Evolutionary conservation across 192 early-diverging fungal genomes (phyloP).

Genomic region (Backusella australiensis): DNA sequence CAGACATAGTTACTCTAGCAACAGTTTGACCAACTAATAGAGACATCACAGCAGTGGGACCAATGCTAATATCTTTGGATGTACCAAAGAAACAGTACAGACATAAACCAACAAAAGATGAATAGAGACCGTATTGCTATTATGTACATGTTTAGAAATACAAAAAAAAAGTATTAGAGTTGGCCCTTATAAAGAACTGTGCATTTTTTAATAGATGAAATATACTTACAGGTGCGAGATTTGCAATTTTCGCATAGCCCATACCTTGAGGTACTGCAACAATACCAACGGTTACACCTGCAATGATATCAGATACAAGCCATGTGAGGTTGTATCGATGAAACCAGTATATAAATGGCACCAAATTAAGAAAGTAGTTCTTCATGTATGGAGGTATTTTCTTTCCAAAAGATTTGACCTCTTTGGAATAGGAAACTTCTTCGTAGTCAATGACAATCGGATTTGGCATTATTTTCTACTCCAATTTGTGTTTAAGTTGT

Average conservation of each 20-base stretch:
- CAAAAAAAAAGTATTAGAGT: background rate
- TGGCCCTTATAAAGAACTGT: background rate
- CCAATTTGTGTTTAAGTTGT: background rate
- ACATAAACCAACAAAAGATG: slow-evolving; percentile 66
- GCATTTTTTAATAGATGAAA: background rate
- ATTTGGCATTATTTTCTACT: background rate
- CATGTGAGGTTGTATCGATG: slow-evolving; percentile 32
- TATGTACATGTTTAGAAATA: background rate
- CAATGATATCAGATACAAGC: slow-evolving; percentile 52
- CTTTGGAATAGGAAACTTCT: slow-evolving; percentile 14
- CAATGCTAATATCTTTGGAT: slow-evolving; percentile 74
- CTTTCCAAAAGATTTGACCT: background rate
- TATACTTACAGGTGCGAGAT: slow-evolving; percentile 43
- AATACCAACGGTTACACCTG: slow-evolving; percentile 72
- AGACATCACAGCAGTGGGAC: slow-evolving; percentile 71
- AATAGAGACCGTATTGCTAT: slow-evolving; percentile 35
- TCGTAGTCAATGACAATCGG: slow-evolving; percentile 25
- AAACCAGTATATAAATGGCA: slow-evolving; percentile 29
- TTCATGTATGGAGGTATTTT: slow-evolving; percentile 23
- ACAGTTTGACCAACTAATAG: slow-evolving; percentile 69
- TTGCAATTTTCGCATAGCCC: slow-evolving; percentile 70
- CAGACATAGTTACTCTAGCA: slow-evolving; percentile 31
- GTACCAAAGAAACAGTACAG: slow-evolving; percentile 77
- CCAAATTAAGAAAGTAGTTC: slow-evolving; percentile 14
- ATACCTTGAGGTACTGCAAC: slow-evolving; percentile 75